Conservation (phyloP, 108 stramenopile genomes). For the Tribonema minus region DNA sequence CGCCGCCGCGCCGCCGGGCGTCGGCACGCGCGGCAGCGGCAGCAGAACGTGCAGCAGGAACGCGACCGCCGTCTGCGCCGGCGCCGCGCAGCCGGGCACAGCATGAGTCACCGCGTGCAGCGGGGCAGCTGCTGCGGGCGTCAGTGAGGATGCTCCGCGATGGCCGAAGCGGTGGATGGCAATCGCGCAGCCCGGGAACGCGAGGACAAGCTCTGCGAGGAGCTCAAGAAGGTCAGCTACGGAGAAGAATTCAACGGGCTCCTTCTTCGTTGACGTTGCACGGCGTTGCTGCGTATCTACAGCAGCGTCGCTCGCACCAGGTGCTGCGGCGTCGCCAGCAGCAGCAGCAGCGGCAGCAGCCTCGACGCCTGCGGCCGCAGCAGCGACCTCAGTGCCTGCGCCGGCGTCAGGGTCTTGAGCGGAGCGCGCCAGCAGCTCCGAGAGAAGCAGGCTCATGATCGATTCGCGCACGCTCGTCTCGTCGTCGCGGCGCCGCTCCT, state of each 20-base stretch:
- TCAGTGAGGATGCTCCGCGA: not conserved
- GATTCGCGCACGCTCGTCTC: too few species aligned
- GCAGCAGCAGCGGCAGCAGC: too few species aligned
- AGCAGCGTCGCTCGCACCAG: not conserved
- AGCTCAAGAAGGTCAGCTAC: conserved; percentile 68
- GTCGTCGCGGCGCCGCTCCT: too few species aligned
- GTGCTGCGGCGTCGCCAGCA: not conserved
- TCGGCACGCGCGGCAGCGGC: conserved; percentile 62
- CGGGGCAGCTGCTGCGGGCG: not conserved
- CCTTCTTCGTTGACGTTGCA: too few species aligned
- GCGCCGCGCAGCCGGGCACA: conserved; percentile 64
- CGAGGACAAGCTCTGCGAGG: conserved; percentile 76
- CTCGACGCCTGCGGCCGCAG: not conserved
- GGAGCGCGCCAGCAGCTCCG: conserved; percentile 53
- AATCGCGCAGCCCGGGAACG: conserved; percentile 79
- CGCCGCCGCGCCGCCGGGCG: conserved; percentile 25
- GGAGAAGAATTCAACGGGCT: conserved; percentile 71
- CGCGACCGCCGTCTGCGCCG: conserved; percentile 70
- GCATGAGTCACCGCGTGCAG: conserved; percentile 60
- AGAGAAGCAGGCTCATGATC: conserved; percentile 60
- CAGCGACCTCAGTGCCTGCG: too few species aligned
- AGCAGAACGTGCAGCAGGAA: conserved; percentile 77
- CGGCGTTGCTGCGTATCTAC: too few species aligned
- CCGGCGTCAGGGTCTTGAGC: too few species aligned
- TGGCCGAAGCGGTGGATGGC: conserved; percentile 65